Base-by-base conservation (phyloP, 208 protist species). In the Kentomonas sorsogonicus region DNA sequence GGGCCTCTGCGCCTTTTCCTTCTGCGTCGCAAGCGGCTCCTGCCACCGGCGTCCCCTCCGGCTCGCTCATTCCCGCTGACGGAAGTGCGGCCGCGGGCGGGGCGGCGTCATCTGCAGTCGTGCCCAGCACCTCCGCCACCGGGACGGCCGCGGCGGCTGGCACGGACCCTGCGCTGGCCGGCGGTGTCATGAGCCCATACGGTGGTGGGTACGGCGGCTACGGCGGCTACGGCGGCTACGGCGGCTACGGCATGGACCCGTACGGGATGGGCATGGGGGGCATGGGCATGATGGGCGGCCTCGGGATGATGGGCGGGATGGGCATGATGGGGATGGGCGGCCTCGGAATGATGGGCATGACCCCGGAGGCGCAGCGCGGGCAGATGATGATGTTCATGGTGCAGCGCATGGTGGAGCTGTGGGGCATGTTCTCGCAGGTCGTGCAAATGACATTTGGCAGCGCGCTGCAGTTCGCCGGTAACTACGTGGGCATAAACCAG, bases 361-460 rank as follows among this genome's bases (percentile, higher is more conserved):
- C 83, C 0, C 79, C 80, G n/a, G 83, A 90, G 53, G 75, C 82
- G 31, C 83, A 91, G 66, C 80, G 87, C 22, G 72, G 70, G 22
- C 87, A 94, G 60, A 89, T 91, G 83, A 91, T 89, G 72, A 89
- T 94, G 68, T 78, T 94, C 59, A 82, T 94, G 72, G 83, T 90
- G 18, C 76, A 75, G 45, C 72, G 83, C 55, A 85, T 91, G 38
- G 64, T 94, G 63, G 75, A 94, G 68, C 70, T 91, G 63, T 91
- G 82, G 73, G 73, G 76, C 1, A 90, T 90, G 83, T 86, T 94
- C 50, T 77, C 83, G 30, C 79, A 89, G 55, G 87, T 94, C 0
- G 69, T 91, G 62, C 87, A 94, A 62, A 84, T 79, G 63, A 84
- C 83, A 3, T 81, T 91, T 47, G 83, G 80, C 54, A 91, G 81